Percentiles rank a stretch among this genome's conserved stretches.
Conservation (phyloP, 805 yeast species). For the Lachancea nothofagi region DNA sequence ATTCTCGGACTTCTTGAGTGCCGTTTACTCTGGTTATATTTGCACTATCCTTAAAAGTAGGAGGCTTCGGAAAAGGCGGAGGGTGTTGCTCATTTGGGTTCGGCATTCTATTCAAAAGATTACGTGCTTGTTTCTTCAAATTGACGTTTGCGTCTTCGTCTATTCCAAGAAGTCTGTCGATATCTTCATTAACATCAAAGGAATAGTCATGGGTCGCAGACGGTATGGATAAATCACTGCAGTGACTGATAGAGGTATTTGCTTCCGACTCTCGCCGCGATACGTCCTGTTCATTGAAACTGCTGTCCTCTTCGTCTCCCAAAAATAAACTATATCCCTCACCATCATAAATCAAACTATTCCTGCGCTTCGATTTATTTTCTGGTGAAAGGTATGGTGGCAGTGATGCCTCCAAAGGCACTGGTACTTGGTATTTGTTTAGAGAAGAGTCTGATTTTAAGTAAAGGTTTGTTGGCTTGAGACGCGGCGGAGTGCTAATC, state of each 20-base stretch:
- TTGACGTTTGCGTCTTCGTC: slow-evolving; percentile 32
- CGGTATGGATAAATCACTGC: slow-evolving; percentile 23
- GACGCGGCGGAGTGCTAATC: slow-evolving; percentile 2
- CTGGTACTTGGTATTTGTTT: slow-evolving; percentile 31
- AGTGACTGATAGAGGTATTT: slow-evolving; percentile 1
- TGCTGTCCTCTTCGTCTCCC: slow-evolving; percentile 6
- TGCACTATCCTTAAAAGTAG: background rate
- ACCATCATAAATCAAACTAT: slow-evolving; percentile 36
- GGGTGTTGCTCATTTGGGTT: background rate
- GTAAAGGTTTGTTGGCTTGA: slow-evolving; percentile 23
- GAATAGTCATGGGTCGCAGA: slow-evolving; percentile 29
- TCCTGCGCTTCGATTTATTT: slow-evolving; percentile 26
- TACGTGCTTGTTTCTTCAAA: slow-evolving; percentile 27
- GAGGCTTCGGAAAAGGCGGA: slow-evolving; percentile 1
- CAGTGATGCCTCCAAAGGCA: slow-evolving; percentile 35
- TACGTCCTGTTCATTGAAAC: background rate
- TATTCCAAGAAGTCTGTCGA: slow-evolving; percentile 26
- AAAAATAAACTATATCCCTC: slow-evolving; percentile 30
- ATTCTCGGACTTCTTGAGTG: no score
- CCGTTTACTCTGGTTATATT: background rate
- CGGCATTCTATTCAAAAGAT: slow-evolving; percentile 14
- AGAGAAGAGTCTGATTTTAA: slow-evolving; percentile 35
- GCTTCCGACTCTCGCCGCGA: background rate
- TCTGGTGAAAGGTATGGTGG: slow-evolving; percentile 37
- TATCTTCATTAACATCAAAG: slow-evolving; percentile 17